A percentile compares a stretch with the other conserved stretches of the same genome.
These are phyloP conservation scores for Chamaenerion angustifolium DNA, from an alignment of 345 rosid genomes.

Conservation along the genomic window DNA sequence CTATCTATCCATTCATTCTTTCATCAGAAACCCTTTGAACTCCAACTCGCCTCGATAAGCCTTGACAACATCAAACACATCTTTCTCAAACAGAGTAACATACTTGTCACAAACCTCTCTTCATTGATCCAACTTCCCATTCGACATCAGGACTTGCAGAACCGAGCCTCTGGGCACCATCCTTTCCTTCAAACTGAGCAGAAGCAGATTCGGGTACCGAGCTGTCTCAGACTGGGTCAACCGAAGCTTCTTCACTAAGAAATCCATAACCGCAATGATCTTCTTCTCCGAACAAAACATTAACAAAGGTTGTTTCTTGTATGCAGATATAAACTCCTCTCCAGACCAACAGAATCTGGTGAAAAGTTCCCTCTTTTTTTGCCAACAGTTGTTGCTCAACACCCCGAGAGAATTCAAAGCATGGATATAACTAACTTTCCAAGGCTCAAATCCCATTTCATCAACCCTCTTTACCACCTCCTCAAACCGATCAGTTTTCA, in stretches of 20 bases:
- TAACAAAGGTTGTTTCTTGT: constrained; percentile 11
- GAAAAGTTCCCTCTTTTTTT: constrained; percentile 12
- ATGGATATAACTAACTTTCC: constrained; percentile 1
- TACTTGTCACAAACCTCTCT: constrained; percentile 9
- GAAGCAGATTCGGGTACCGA: constrained; percentile 14
- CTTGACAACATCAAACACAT: constrained; percentile 9
- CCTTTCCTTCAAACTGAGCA: constrained; percentile 15
- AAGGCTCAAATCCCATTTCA: constrained; percentile 17
- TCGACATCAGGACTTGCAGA: constrained; percentile 12
- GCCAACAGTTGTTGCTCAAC: constrained; percentile 6
- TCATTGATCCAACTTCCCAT: constrained; percentile 9
- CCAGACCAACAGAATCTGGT: constrained; percentile 21
- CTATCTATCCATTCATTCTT: too few species aligned
- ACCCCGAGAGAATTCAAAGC: constrained; percentile 5
- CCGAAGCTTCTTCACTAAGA: constrained; percentile 8
- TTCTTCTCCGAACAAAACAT: constrained; percentile 12
- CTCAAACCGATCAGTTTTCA: constrained; percentile 8
- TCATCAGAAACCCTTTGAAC: not conserved
- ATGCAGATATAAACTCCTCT: constrained; percentile 13
- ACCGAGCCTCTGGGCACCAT: constrained; percentile 15
- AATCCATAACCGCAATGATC: constrained; percentile 14
- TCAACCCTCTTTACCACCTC: constrained; percentile 6
- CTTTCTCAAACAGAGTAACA: constrained; percentile 6
- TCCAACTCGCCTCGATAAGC: constrained; percentile 7
- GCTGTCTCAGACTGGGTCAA: constrained; percentile 12